Evolutionary conservation across 805 yeast genomes (phyloP).

Genomic region (Saccharomycopsis javanensis): DNA sequence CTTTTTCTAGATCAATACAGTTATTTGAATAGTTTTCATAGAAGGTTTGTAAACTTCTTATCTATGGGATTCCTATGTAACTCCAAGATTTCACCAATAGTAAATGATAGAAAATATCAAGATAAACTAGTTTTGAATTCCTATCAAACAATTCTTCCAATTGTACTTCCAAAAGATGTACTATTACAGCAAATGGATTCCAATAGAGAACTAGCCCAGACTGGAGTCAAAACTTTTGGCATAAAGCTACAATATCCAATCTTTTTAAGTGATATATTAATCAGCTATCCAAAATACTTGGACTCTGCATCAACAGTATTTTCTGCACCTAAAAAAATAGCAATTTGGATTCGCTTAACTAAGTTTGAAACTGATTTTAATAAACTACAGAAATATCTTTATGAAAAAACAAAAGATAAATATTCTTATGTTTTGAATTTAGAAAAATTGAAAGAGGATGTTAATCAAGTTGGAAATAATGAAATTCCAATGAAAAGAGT

Average conservation of each 20-base stretch:
- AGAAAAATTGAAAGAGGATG: constrained; percentile 9
- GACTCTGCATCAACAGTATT: constrained; percentile 30
- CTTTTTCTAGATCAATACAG: constrained; percentile 1
- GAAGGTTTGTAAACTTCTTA: neutral
- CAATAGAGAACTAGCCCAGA: constrained; percentile 4
- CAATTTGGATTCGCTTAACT: constrained; percentile 26
- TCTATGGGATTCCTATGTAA: neutral
- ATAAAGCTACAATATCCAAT: constrained; percentile 32
- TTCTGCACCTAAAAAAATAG: constrained; percentile 30
- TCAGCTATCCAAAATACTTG: constrained; percentile 30
- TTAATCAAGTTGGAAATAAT: neutral
- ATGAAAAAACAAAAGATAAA: constrained; percentile 5
- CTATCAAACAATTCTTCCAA: constrained; percentile 15
- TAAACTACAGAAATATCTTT: constrained; percentile 1
- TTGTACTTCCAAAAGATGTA: constrained; percentile 12
- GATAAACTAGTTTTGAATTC: constrained; percentile 14
- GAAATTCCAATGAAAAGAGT: constrained; percentile 16
- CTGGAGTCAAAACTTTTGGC: constrained; percentile 23
- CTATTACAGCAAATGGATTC: neutral
- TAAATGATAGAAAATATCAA: neutral
- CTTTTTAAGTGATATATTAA: constrained; percentile 28
- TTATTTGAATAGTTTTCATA: neutral
- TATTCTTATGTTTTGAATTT: constrained; percentile 11
- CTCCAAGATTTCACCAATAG: neutral
- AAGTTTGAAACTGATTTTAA: constrained; percentile 14